A percentile compares a stretch with the other conserved stretches of the same genome.
phyloP scores from a whole-genome alignment of 805 yeast species.

The Pichia membranifaciens region DNA sequence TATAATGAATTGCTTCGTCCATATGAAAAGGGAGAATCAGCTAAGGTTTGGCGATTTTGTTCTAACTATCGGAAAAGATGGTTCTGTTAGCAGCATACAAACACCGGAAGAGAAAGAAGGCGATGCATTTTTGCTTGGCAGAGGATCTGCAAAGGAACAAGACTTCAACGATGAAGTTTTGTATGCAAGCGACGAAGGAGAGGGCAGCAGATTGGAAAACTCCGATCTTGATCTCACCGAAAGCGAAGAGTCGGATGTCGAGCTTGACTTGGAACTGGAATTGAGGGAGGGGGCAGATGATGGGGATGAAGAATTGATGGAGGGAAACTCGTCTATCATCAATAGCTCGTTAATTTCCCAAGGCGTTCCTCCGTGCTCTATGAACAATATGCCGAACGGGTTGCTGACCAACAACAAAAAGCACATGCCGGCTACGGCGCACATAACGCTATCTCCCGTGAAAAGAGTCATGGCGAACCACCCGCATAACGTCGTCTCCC shows the following conservation, averaged over 20 bases:
- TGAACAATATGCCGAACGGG: not conserved
- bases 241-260: conserved; percentile 2
- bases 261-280: not conserved
- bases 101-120: not conserved
- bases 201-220: conserved; percentile 22
- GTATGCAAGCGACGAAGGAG: conserved; percentile 4
- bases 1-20: conserved; percentile 6
- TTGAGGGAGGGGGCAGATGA: conserved; percentile 1
- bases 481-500: not conserved
- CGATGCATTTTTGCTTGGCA: not conserved
- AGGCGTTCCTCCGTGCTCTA: not conserved
- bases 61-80: conserved; percentile 9
- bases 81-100: not conserved
- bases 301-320: no score
- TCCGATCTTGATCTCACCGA: conserved; percentile 4
- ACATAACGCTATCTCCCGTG: conserved; percentile 1
- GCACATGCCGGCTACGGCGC: not conserved
- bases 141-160: not conserved
- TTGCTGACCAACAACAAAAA: not conserved
- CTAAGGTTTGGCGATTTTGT: conserved; percentile 15
- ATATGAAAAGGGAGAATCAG: conserved; percentile 5
- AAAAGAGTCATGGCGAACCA: conserved; percentile 1
- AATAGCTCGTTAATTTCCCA: conserved; percentile 4
- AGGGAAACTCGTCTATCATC: not conserved
- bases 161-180: conserved; percentile 6